Evolutionary conservation across 345 rosid genomes (phyloP), one percentile per base, ranked within the genome.

Genomic region (Eucalyptus cladocalyx): DNA sequence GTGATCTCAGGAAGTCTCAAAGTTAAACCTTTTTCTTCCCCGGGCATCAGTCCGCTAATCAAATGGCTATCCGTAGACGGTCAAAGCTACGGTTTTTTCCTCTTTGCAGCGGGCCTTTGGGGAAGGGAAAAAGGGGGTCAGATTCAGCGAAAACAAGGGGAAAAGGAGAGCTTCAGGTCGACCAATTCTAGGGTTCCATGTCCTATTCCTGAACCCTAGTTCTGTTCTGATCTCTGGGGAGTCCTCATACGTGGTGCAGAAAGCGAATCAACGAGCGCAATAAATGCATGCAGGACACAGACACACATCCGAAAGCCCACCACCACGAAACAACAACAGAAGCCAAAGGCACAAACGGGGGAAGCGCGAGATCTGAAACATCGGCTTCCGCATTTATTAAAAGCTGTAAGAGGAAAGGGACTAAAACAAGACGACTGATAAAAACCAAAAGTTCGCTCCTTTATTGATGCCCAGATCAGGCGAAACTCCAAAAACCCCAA

Each of bases 321-420:
- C 81, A 37, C 83, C 47, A 10, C 83, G 86, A 30, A 51, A 30
- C 80, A 34, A 42, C 47, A 53, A n/a, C 30, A 13, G 69, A 72
- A 40, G 51, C 34, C 37, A 18, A 43, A 56, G 47, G 42, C 83
- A 83, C 83, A 43, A 48, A 42, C 88, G 88, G 34, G 72, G 67
- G 80, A 65, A 16, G 76, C 89, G 87, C 65, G 88, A 89, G 86
- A 54, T n/a, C 51, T 43, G 85, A 80, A 90, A 88, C 37, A 18
- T 53, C 91, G 62, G 89, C 89, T 91, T 72, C 91, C 54, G 90
- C 97, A 95, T 96, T 96, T 83, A 96, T 93, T 96, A 93, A 91
- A 91, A 87, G 67, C 86, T 72, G 88, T 17, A 86, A 62, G 24
- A 86, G 80, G 53, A 54, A 86, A 85, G 40, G 58, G 53, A 23